These are phyloP conservation scores for Trametes cinnabarina DNA, from an alignment of 768 basidiomycete genomes.

Conservation along the genomic window DNA sequence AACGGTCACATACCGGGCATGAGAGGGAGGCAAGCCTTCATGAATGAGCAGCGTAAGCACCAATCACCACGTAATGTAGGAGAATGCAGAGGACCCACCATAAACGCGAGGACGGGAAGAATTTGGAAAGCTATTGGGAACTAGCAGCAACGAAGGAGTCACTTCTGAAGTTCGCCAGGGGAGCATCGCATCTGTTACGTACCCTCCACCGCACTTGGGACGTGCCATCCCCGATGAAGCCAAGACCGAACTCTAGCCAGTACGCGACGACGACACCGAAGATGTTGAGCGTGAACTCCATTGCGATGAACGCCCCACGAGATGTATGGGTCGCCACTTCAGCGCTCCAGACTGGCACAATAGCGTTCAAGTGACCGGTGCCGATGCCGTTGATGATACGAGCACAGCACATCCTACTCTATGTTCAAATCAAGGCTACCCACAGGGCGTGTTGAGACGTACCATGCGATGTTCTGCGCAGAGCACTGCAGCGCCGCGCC, in stretches of 20 bases:
- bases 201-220: conserved; percentile 38
- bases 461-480: conserved; percentile 43
- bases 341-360: conserved; percentile 46
- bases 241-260: conserved; percentile 46
- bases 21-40: conserved; percentile 15
- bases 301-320: conserved; percentile 43
- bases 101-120: conserved; percentile 39
- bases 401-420: conserved; percentile 44
- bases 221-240: conserved; percentile 42
- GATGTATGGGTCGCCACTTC: conserved; percentile 46
- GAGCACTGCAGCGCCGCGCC: conserved; percentile 44
- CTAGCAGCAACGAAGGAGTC: conserved; percentile 16
- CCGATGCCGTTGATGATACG: conserved; percentile 45
- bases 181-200: conserved; percentile 7
- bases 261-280: conserved; percentile 46
- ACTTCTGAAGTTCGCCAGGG: background rate
- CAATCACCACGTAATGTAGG: background rate
- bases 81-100: conserved; percentile 30
- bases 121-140: conserved; percentile 48
- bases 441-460: conserved; percentile 1
- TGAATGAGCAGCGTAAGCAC: background rate
- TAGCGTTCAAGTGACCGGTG: conserved; percentile 43
- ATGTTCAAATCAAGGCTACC: background rate
- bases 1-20: conserved; percentile 32
- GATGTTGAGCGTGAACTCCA: conserved; percentile 42